phyloP scores from a whole-genome alignment of 2,329 filamentous ascomycete genomes.

The Fusarium chuoi region DNA sequence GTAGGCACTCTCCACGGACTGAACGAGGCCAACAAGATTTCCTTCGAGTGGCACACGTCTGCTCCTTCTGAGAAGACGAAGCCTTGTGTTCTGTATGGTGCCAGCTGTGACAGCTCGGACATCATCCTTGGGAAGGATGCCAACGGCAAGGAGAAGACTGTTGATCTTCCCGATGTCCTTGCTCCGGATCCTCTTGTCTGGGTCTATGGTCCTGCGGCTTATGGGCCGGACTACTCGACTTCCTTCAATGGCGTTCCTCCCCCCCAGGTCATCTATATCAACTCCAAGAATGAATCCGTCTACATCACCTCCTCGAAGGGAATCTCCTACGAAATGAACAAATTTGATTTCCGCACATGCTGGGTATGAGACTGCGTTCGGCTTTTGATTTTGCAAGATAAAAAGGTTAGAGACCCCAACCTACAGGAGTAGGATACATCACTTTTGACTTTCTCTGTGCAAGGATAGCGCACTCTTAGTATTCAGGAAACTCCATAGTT shows the following conservation, averaged over 20 bases:
- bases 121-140: background rate
- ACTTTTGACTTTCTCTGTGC: background rate
- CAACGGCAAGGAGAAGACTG: background rate
- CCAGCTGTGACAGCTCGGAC: background rate
- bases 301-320: background rate
- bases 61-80: background rate
- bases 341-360: accelerated
- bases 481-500: background rate
- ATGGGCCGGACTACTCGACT: background rate
- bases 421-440: background rate
- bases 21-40: background rate
- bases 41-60: background rate
- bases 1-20: background rate
- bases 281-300: background rate
- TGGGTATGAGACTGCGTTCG: accelerated
- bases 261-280: background rate
- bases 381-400: background rate
- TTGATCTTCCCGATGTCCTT: background rate
- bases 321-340: background rate
- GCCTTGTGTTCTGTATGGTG: background rate
- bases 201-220: background rate
- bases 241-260: background rate
- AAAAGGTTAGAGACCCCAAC: background rate
- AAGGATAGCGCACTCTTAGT: background rate
- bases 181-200: background rate